Percentiles rank a stretch among this genome's conserved stretches.
These are phyloP conservation scores for Chrysochromulina tobinii DNA, from an alignment of 78 protist species.

Conservation along the genomic window DNA sequence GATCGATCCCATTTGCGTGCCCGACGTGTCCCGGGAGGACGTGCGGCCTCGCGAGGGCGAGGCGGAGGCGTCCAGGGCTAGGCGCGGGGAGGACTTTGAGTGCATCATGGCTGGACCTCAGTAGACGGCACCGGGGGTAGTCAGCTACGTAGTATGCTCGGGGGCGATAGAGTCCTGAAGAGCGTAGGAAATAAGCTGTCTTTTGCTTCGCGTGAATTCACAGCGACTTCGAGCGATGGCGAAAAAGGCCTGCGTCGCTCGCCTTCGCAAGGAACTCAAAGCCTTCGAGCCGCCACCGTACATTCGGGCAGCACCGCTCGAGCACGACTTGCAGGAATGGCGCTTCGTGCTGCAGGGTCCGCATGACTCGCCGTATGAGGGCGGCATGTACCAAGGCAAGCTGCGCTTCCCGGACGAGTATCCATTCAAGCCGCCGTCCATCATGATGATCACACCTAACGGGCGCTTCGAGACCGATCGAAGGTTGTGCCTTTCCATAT, in stretches of 20 bases:
- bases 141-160: no score
- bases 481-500: constrained; percentile 75
- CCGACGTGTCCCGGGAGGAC: background rate
- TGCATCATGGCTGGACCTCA: no score
- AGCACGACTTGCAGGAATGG: constrained; percentile 64
- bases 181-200: no score
- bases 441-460: constrained; percentile 72
- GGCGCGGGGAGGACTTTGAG: no score
- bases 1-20: background rate
- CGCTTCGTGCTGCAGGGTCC: constrained; percentile 57
- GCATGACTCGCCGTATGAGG: constrained; percentile 33
- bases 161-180: no score
- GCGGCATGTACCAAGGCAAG: constrained; percentile 11
- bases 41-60: no score
- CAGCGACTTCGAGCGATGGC: no score
- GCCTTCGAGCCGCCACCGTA: background rate
- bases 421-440: constrained; percentile 76
- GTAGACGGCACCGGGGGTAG: no score
- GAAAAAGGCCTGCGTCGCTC: background rate
- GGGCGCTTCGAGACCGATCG: constrained; percentile 68
- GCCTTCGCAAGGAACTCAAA: background rate
- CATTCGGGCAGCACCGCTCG: constrained; percentile 37
- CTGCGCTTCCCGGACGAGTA: background rate
- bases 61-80: no score
- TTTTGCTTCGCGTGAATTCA: no score